Base-by-base conservation (phyloP, 1,284 basidiomycete species). In the Termitomyces sp. region DNA sequence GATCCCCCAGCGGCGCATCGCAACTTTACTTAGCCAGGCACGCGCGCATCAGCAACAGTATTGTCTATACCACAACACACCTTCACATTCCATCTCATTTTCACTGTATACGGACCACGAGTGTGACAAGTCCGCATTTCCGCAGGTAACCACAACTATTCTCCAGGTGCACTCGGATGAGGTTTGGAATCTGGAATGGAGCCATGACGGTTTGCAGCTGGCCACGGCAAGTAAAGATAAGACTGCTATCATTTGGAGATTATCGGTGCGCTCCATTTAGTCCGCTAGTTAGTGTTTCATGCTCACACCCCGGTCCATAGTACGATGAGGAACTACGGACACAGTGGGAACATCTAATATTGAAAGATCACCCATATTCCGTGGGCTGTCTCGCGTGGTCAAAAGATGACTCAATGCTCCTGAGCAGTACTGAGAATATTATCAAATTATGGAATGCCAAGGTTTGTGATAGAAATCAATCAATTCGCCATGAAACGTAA, bases 151-250 rank as follows among this genome's bases (percentile, higher is more conserved):
- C 7, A 93, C 92, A 1, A 86, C 88, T 24, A 86, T 94, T 40
- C 74, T 98, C 46, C 80, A 86, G 40, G 90, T 88, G 31, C 96
- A 99, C 70, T 80, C 78, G 12, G 92, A 98, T 66, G 94, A 99
- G 69, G 94, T 99, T 12, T 99, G 96, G 95, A 86, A 90, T 64
- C 73, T 98, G 58, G 88, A 88, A 67, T 99, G 95, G 92, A 97
- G 94, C 68, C 91, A 94, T 64, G 86, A 89, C 67, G 96, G 97
- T 3, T 73, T 73, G 46, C 86, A 82, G 64, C 78, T 99, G 36
- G 97, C 95, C 13, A 94, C 88, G 59, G 91, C 88, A 34, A 90
- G 95, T 56, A 90, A 83, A 66, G 95, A 98, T 70, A 84, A 83
- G 72, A 80, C 80, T 2, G 93, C 91, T 7, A 90, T 97, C 59